Percentiles rank a stretch among this genome's conserved stretches.
These are phyloP conservation scores for Cubamyces lactineus DNA, from an alignment of 768 basidiomycete genomes.

Conservation along the genomic window DNA sequence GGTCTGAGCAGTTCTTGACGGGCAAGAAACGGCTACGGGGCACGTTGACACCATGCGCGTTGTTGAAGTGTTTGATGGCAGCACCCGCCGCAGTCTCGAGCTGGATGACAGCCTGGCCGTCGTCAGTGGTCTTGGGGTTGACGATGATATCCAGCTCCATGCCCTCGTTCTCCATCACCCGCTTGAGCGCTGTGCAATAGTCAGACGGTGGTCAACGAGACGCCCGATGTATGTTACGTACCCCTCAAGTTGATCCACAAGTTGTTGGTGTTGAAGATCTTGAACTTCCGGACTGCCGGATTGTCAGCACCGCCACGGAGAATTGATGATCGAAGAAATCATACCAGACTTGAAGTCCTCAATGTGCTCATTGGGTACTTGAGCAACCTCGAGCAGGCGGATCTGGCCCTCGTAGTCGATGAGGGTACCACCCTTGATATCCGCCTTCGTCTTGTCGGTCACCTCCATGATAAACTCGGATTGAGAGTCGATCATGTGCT, in stretches of 20 bases:
- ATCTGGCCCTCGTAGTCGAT: constrained; percentile 91
- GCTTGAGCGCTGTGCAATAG: constrained; percentile 70
- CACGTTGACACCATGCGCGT: constrained; percentile 93
- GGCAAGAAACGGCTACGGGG: constrained; percentile 94
- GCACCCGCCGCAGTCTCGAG: constrained; percentile 75
- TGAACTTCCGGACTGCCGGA: constrained; percentile 94
- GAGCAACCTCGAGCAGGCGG: constrained; percentile 90
- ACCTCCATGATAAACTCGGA: constrained; percentile 95
- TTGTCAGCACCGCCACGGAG: constrained; percentile 34
- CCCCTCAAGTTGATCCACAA: constrained; percentile 80
- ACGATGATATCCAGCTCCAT: constrained; percentile 96
- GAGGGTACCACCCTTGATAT: constrained; percentile 79
- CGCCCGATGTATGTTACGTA: constrained; percentile 32
- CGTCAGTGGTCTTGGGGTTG: constrained; percentile 86
- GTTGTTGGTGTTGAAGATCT: constrained; percentile 91
- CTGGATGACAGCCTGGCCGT: constrained; percentile 78
- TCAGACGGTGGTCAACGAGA: background rate
- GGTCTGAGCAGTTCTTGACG: constrained; percentile 85
- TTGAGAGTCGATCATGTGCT: constrained; percentile 81
- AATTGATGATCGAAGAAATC: background rate
- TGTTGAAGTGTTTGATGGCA: constrained; percentile 92
- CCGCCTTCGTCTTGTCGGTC: constrained; percentile 96
- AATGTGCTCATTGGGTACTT: constrained; percentile 90
- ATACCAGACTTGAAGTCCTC: constrained; percentile 88
- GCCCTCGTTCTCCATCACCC: constrained; percentile 81